Base-by-base conservation (phyloP, 2,329 filamentous ascomycete species). In the Fusarium guadeloupense region DNA sequence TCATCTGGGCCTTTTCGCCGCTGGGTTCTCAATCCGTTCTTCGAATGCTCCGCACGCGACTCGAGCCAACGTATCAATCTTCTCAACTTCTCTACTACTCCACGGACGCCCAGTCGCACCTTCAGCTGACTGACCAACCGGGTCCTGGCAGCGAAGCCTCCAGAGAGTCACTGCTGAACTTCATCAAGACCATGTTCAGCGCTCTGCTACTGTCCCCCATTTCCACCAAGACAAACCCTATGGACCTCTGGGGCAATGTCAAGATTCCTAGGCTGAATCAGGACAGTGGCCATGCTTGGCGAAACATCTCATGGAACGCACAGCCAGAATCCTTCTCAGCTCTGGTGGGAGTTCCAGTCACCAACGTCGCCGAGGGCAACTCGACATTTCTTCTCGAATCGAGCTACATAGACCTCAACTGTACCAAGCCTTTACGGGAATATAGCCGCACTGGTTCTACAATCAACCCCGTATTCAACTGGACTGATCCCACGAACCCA, bases 221-320 rank as follows among this genome's bases (percentile, higher is more conserved):
- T 4, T 14, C 30, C 5, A 37, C 16, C 2, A 43, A 53, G 4
- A 9, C 6, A 2, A 19, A 45, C 9, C 3, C 44, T 1, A 53
- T 62, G 50, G 50, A 62, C 10, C 4, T 54, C 2, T 64, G 49
- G 50, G 44, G 59, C 6, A 59, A 62, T 10, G 37, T 56, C 16
- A 59, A 56, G 9, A 56, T 64, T 2, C 61, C 54, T 1, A 41
- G 51, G 2, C 40, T 62, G 19, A 30, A n/a, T 44, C 14, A 3
- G 26, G 35, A 33, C 9, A 34, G 6, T 10, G 16, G 19, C 2
- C 33, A 41, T 13, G 19, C 16, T 20, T 52, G 46, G 50, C 23
- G 34, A 8, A 21, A 41, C 4, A 10, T 47, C 10, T 19, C 19
- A 16, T 31, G 10, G 14, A 33, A 9, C 10, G 9, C 41, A 9